phyloP scores from a whole-genome alignment of 1,139 yeast species.

The Casaregolazyma suthepensis region DNA sequence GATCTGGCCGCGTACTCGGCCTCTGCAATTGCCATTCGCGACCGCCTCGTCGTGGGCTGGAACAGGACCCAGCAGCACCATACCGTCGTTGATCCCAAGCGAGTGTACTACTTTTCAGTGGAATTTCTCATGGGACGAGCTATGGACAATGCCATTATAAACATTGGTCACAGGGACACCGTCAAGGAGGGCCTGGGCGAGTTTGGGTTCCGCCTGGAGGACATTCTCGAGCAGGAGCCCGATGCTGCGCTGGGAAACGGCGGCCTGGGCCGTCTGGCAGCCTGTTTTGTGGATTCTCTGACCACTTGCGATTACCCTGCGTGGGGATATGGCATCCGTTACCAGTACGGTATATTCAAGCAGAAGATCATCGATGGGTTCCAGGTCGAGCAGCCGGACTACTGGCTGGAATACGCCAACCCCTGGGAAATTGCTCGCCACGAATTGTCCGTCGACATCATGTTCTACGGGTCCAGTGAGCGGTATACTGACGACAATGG shows the following conservation, averaged over 20 bases:
- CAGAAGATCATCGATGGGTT: slow-evolving; percentile 88
- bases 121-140: slow-evolving; percentile 96
- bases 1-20: slow-evolving; percentile 91
- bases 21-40: slow-evolving; percentile 71
- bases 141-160: slow-evolving; percentile 87
- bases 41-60: slow-evolving; percentile 80
- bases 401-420: slow-evolving; percentile 81
- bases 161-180: slow-evolving; percentile 53
- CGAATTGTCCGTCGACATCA: slow-evolving; percentile 89
- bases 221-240: slow-evolving; percentile 76
- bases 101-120: slow-evolving; percentile 79
- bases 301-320: slow-evolving; percentile 85
- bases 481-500: slow-evolving; percentile 50
- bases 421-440: slow-evolving; percentile 90
- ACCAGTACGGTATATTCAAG: slow-evolving; percentile 89
- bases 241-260: slow-evolving; percentile 96
- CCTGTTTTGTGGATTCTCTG: slow-evolving; percentile 87
- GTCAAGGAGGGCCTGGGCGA: slow-evolving; percentile 56
- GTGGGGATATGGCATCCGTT: slow-evolving; percentile 94
- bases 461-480: slow-evolving; percentile 79
- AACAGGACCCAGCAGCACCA: slow-evolving; percentile 88
- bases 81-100: slow-evolving; percentile 75
- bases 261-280: slow-evolving; percentile 91
- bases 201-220: slow-evolving; percentile 84
- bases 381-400: slow-evolving; percentile 91